Evolutionary conservation across 202 grass and related monocot genomes (phyloP), one percentile per base, ranked within the genome.

Genomic region (Schoenoplectus tabernaemontani): DNA sequence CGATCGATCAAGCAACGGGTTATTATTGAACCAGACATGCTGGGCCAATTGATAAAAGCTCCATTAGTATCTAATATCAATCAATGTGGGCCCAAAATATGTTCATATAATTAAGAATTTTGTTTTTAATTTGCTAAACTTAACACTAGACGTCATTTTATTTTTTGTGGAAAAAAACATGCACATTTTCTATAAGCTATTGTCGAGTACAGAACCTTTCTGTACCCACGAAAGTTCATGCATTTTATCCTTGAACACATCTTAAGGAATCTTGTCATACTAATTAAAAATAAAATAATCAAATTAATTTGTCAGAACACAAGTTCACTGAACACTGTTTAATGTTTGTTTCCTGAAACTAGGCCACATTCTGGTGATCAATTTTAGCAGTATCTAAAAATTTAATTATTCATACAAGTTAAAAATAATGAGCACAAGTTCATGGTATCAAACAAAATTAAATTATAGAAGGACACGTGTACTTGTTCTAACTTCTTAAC

Each of bases 401-500:
- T 3, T 19, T 19, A 38, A 65, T 39, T 32, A 61, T 51, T 51
- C 13, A 16, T 17, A 17, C 48, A 51, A 51, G 0, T 4, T 4
- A 51, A 51, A 15, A 51, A 51, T 64, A 34, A 2, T 2, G 43
- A 72, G 50, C 68, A 72, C 5, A 72, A 72, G 68, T 72, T 72
- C 68, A 72, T 72, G 48, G 69, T 24, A 73, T 73, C 69, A 73
- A 73, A 7, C 69, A 73, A 28, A 73, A 33, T 73, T 73, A 73
- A 50, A 32, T 51, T 32, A 50, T 32, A 32, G 5, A 72, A 30
- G 41, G 17, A 50, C 68, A 72, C 43, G 42, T 72, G 68, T 72
- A 72, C n/a, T 33, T 3, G 24, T 73, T 73, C 23, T 51, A 4
- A 15, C 28, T 37, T 50, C 1, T 4, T 15, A 71, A 26, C 38